Base-by-base conservation (phyloP, 179 eudicot genomes). In the Amaranthus tricolor region DNA sequence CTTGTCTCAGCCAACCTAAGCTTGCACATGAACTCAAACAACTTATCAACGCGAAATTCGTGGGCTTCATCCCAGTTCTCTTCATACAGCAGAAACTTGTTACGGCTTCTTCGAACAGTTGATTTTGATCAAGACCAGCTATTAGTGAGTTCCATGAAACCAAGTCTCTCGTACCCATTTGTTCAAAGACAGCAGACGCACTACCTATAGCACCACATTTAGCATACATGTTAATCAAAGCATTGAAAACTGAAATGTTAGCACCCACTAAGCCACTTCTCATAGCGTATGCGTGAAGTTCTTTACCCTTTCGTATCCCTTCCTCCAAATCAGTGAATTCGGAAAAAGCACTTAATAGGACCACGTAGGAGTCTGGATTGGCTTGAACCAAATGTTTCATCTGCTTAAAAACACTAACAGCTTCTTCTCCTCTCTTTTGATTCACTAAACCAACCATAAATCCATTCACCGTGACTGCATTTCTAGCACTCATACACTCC, bases 81-180 rank as follows among this genome's bases (percentile, higher is more conserved):
- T 87, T 90, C 96, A 92, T 89, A 75, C 66, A 63, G 73, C 45
- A 64, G 74, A 86, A 92, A 72, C 69, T 82, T 59, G 45, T 77
- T 24, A 92, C 53, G 16, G 96, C 90, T 76, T 84, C 90, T 80
- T 84, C 84, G 74, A 75, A 84, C 69, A 75, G 65, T 51, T 74
- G 84, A 71, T 84, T 91, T 75, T 91, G 97, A 82, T 91, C 91
- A 44, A 91, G 86, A 66, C 86, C 86, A 62, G 97, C 81, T 56
- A 91, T 89, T 81, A 89, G 60, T 6, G 92, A 86, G 73, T 90
- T 92, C 97, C 97, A 93, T 1, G 96, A 83, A 64, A 91, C 80
- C 17, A 82, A 40, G 80, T 93, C 90, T 73, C 85, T 93, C 44
- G 81, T 72, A 16, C 57, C 59, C 94, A 91, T 89, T 31, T 72